A percentile compares a stretch with the other conserved stretches of the same genome.
These are phyloP conservation scores for Pyrrhoderma noxium DNA, from an alignment of 1,284 basidiomycete species.

Conservation along the genomic window DNA sequence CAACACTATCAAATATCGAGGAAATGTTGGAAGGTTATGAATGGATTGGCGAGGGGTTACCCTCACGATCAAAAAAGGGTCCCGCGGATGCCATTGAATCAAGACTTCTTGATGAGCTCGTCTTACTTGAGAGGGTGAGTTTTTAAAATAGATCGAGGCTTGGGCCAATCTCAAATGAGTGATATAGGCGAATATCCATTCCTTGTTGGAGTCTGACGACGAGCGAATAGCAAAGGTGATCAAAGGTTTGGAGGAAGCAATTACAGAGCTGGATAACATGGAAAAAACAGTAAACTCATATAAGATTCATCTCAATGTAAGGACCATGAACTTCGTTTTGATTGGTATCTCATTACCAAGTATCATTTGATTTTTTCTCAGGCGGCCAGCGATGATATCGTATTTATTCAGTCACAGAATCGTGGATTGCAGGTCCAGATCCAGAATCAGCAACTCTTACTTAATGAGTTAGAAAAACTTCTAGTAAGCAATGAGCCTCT, in stretches of 20 bases:
- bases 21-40: conserved; percentile 99
- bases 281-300: conserved; percentile 83
- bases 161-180: conserved; percentile 15
- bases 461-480: conserved; percentile 79
- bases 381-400: conserved; percentile 93
- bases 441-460: conserved; percentile 84
- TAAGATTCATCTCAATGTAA: conserved; percentile 88
- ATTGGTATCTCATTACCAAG: not conserved
- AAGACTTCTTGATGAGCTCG: conserved; percentile 77
- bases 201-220: conserved; percentile 89
- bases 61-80: conserved; percentile 39
- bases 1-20: conserved; percentile 85
- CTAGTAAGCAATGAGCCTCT: conserved; percentile 40
- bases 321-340: not conserved
- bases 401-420: conserved; percentile 94
- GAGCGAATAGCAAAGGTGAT: conserved; percentile 83
- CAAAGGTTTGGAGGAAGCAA: conserved; percentile 81
- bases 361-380: conserved; percentile 31
- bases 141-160: conserved; percentile 1
- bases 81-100: conserved; percentile 85
- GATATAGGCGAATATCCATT: conserved; percentile 87
- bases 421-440: conserved; percentile 96
- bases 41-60: conserved; percentile 72
- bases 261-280: conserved; percentile 82
- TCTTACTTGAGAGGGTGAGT: conserved; percentile 82